Percentiles rank a stretch among this genome's conserved stretches.
Evolutionary conservation across 805 yeast genomes (phyloP).

Genomic region (Metschnikowia continentalis): DNA sequence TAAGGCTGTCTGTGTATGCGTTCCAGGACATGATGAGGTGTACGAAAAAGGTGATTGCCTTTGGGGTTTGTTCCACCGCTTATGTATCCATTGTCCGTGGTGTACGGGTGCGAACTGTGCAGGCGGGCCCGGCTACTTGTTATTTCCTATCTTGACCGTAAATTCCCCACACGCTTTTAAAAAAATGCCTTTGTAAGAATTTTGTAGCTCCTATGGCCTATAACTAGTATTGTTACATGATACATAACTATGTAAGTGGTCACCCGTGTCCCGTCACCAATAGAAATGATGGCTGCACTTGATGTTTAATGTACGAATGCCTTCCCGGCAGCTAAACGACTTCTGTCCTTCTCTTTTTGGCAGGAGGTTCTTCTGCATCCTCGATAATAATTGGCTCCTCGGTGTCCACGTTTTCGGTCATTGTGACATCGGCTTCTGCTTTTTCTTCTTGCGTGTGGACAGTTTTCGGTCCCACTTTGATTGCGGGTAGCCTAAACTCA

Average conservation of each 20-base stretch:
- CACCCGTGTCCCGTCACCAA: background rate
- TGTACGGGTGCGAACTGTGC: slow-evolving; percentile 3
- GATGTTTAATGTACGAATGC: background rate
- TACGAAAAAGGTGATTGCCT: background rate
- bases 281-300: background rate
- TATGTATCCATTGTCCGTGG: slow-evolving; percentile 1
- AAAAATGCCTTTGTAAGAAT: background rate
- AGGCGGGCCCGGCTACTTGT: background rate
- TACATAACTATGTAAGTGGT: background rate
- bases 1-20: slow-evolving; percentile 95
- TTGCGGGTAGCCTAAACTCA: slow-evolving; percentile 14
- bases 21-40: slow-evolving; percentile 21
- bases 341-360: slow-evolving; percentile 13
- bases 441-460: background rate
- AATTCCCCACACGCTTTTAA: background rate
- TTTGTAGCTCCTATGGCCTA: background rate
- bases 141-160: background rate
- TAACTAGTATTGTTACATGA: too few relatives aligned
- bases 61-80: slow-evolving; percentile 1
- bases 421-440: slow-evolving; percentile 1
- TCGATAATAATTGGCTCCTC: background rate
- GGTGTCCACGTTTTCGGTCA: slow-evolving; percentile 1
- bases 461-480: slow-evolving; percentile 14
- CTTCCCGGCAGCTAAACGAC: background rate
- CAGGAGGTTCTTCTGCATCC: slow-evolving; percentile 14